These are phyloP conservation scores for Pichia sp. DNA, from an alignment of 1,139 yeast genomes.

Conservation along the genomic window DNA sequence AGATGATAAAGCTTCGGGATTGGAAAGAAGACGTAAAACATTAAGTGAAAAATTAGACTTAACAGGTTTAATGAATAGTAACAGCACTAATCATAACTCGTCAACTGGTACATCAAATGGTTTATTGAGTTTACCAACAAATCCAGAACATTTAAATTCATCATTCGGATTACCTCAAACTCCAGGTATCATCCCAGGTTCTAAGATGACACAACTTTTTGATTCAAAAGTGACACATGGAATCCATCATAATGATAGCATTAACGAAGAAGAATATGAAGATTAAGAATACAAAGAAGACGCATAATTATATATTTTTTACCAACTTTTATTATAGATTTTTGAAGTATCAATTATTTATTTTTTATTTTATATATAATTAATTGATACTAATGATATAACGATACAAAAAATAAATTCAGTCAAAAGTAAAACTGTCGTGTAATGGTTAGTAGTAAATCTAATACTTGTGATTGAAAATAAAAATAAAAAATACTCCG, in stretches of 20 bases:
- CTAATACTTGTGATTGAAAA: too few relatives aligned
- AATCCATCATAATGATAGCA: neutral
- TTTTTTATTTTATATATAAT: too few relatives aligned
- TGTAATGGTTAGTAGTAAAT: too few relatives aligned
- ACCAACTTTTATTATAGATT: too few relatives aligned
- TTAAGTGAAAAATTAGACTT: slow-evolving; percentile 13
- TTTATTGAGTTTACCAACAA: slow-evolving; percentile 4
- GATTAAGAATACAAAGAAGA: neutral
- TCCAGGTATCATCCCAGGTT: slow-evolving; percentile 19
- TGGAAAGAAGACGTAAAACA: slow-evolving; percentile 13
- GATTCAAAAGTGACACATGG: neutral
- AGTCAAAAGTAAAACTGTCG: too few relatives aligned
- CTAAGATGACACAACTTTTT: slow-evolving; percentile 11
- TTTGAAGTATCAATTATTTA: too few relatives aligned
- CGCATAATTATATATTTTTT: too few relatives aligned
- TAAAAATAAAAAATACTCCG: slow-evolving; percentile 5
- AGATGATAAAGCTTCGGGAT: slow-evolving; percentile 1
- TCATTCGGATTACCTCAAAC: slow-evolving; percentile 12
- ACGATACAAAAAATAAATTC: too few relatives aligned
- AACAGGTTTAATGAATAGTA: slow-evolving; percentile 2
- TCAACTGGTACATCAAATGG: neutral
- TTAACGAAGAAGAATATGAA: neutral
- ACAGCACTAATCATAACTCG: too few relatives aligned
- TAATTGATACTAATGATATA: neutral
- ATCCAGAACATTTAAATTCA: neutral